Base-by-base conservation (phyloP, 148 eudicot species). In the Linanthus parryae region DNA sequence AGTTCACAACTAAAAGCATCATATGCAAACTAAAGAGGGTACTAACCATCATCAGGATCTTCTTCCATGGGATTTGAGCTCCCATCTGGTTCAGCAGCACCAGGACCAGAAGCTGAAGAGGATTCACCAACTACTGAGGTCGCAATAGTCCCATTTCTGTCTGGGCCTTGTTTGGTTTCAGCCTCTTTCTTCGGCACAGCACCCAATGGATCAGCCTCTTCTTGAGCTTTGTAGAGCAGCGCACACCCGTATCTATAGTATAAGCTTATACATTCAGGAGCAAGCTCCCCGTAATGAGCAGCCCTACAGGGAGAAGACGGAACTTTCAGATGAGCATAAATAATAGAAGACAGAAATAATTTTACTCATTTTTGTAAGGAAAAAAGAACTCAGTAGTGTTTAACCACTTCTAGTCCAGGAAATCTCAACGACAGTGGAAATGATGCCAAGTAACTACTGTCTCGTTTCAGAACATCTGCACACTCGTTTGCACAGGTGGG, bases 151-250 rank as follows among this genome's bases (percentile, higher is more conserved):
- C 67, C 84, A 57, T 64, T 63, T 77, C 66, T 82, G 26, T 51
- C 57, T 35, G 82, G 67, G 58, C 62, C 72, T 22, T 65, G 71
- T 25, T 50, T 52, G 13, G 91, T 70, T 58, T 58, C 88, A 37
- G 63, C 73, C 65, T 94, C 91, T 62, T 94, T 88, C 68, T 88
- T 92, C 1, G 96, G 96, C 72, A 88, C 63, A 22, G 71, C 25
- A 30, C 66, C 95, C 41, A 94, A 48, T 18, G 96, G 88, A 66
- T 94, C 99, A 68, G 96, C 66, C 70, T 88, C 99, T 36, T 92
- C 99, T 64, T 92, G 96, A 45, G 94, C 90, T 82, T 92, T 92
- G 74, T 76, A 64, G 62, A 92, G 64, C 55, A 92, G 78, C n/a
- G 81, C 94, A 72, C 78, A 67, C 4, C 99, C 98, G 54, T 77